phyloP scores from a whole-genome alignment of 345 rosid genomes.

The Schrenkiella parvula region DNA sequence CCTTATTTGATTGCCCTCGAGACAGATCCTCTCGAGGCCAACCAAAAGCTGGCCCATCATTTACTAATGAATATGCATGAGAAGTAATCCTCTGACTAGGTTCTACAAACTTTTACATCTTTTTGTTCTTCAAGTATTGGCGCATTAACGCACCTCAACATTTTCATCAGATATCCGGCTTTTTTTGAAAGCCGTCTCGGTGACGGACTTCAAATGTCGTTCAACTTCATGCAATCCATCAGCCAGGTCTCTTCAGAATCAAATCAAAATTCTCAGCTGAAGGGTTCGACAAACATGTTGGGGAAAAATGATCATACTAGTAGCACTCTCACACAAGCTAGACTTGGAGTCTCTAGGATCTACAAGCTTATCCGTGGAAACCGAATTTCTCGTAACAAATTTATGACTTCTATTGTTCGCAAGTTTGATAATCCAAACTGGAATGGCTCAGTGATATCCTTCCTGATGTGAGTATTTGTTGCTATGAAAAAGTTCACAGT shows the following conservation, averaged over 20 bases:
- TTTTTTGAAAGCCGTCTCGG: conserved; percentile 98
- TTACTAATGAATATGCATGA: conserved; percentile 99
- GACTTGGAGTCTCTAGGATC: conserved; percentile 94
- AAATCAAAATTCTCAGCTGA: conserved; percentile 48
- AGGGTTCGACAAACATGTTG: conserved; percentile 38
- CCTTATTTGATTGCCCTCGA: conserved; percentile 98
- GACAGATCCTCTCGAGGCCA: conserved; percentile 89
- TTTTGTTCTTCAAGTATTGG: not conserved
- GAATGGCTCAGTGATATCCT: conserved; percentile 60
- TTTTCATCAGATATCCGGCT: conserved; percentile 79
- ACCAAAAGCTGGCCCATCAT: conserved; percentile 97
- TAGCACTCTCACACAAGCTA: conserved; percentile 72
- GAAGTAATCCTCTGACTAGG: conserved; percentile 52
- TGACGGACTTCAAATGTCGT: conserved; percentile 97
- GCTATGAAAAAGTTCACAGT: not conserved
- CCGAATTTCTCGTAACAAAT: conserved; percentile 85
- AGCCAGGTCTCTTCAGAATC: conserved; percentile 39
- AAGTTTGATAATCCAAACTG: conserved; percentile 84
- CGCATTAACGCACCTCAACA: conserved; percentile 27
- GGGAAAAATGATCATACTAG: conserved; percentile 55
- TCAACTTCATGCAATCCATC: conserved; percentile 68
- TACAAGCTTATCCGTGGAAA: conserved; percentile 96
- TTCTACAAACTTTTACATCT: conserved; percentile 11
- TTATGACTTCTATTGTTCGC: conserved; percentile 95
- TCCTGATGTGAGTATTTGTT: conserved; percentile 68